Base-by-base conservation (phyloP, 306 rosid genomes). In the Cucumis melo region DNA sequence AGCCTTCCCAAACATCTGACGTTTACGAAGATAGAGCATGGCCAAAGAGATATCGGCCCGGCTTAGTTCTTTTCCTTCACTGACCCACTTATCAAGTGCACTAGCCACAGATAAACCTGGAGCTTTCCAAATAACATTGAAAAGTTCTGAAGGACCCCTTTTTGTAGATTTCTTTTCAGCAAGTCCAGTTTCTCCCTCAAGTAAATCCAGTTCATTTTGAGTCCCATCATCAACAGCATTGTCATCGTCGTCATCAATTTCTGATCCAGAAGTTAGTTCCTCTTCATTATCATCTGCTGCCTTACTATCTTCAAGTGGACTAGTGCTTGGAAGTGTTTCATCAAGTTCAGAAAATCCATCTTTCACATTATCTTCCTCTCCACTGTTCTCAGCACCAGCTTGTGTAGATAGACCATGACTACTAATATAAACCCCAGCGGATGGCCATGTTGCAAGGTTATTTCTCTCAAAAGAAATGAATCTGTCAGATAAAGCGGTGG, bases 341-440 rank as follows among this genome's bases (percentile, higher is more conserved):
- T 41, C 46, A 63, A 87, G 85, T 76, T 94, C 96, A 24, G 97
- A 93, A 85, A 90, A 87, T 39, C 90, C 92, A 70, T 89, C 97
- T 82, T 89, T 97, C 83, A 82, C 77, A 61, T 83, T 90, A 81
- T 86, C 91, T 51, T 90, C 85, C 53, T 85, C 93, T 70, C 82
- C 91, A 0, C 81, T 87, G 83, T 79, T 87, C 64, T 82, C 83
- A 17, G 92, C 75, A 78, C 91, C 91, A 72, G 93, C 89, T 83
- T 88, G 91, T 3, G 96, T 89, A 80, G 97, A 89, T 80, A 92
- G 78, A 70, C 78, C 80, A 1, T 89, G 87, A 20, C 84, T 81
- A 57, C 75, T 66, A 48, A 72, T 64, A 54, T 21, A 78, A 12
- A 80, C 81, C 13, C 79, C 80, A 15, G 74, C 74, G 60, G 91